A percentile compares a stretch with the other conserved stretches of the same genome.
phyloP scores from a whole-genome alignment of 2,329 filamentous ascomycete species.

The Cladobotryum protrusum region DNA sequence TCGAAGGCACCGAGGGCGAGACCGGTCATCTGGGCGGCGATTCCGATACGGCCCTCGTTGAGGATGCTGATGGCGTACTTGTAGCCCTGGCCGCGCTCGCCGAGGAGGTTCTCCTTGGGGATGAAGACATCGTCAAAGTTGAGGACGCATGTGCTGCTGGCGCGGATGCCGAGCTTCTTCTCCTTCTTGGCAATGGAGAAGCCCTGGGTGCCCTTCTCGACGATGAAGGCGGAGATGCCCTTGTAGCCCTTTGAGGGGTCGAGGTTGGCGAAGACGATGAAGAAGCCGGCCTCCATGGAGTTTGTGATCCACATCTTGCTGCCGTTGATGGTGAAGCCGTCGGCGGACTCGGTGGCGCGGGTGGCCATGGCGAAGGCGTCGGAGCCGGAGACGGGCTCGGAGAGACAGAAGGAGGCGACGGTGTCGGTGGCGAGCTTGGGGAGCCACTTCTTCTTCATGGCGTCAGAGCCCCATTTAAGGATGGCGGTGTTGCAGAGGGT shows the following conservation, averaged over 20 bases:
- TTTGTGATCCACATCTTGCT: slow-evolving; percentile 99
- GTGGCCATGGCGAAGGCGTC: slow-evolving; percentile 95
- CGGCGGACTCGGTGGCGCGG: slow-evolving; percentile 74
- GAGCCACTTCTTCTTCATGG: slow-evolving; percentile 77
- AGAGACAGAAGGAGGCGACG: slow-evolving; percentile 87
- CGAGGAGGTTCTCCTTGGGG: slow-evolving; percentile 80
- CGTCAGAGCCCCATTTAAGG: slow-evolving; percentile 72
- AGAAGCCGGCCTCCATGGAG: slow-evolving; percentile 86
- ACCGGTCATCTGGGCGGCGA: slow-evolving; percentile 97
- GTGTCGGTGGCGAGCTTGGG: slow-evolving; percentile 86
- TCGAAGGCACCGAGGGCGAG: slow-evolving; percentile 91
- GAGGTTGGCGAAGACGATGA: slow-evolving; percentile 96
- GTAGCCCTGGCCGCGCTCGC: slow-evolving; percentile 86
- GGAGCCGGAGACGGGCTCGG: slow-evolving; percentile 85
- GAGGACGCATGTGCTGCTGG: slow-evolving; percentile 92
- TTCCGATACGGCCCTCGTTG: slow-evolving; percentile 96
- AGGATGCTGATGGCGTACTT: slow-evolving; percentile 93
- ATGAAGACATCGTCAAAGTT: slow-evolving; percentile 96
- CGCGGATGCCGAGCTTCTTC: slow-evolving; percentile 97
- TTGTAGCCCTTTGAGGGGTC: slow-evolving; percentile 90
- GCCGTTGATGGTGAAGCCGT: slow-evolving; percentile 81
- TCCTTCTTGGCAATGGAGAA: slow-evolving; percentile 99
- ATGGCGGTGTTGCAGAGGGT: slow-evolving; percentile 94
- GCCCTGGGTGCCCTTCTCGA: slow-evolving; percentile 82
- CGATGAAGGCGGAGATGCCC: slow-evolving; percentile 91